Conservation (phyloP, 768 basidiomycete species). For the Rhodotorula toruloides region DNA sequence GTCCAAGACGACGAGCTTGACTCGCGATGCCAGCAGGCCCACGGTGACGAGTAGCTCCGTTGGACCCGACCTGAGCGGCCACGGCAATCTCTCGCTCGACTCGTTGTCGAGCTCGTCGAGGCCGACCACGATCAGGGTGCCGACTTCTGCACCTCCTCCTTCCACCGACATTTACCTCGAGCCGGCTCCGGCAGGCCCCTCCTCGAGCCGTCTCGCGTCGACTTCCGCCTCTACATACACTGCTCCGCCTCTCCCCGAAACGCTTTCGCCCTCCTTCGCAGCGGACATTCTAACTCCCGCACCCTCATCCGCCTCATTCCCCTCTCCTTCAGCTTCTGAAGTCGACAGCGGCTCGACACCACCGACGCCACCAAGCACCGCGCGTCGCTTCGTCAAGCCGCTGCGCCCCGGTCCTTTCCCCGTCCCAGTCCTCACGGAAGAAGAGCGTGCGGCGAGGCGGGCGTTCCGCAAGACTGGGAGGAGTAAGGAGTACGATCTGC, state of each 20-base stretch:
- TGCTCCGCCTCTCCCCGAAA: neutral
- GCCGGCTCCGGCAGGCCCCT: neutral
- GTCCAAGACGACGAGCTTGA: neutral
- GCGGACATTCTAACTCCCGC: too few species aligned
- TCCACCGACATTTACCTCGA: neutral
- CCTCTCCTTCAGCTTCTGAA: neutral
- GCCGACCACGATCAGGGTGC: neutral
- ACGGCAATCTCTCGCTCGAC: neutral
- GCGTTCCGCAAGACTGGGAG: neutral
- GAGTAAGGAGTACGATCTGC: neutral
- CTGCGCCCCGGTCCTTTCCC: neutral
- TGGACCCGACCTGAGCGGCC: neutral
- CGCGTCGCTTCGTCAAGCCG: neutral
- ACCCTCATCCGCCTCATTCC: neutral
- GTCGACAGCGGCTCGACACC: neutral
- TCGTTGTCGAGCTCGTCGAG: neutral
- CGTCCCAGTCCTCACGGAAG: neutral
- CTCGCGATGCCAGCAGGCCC: too few species aligned
- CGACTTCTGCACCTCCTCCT: neutral
- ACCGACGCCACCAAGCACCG: neutral
- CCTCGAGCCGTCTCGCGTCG: neutral
- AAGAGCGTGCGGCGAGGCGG: conserved; percentile 2
- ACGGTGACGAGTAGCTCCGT: neutral
- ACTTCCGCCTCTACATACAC: too few species aligned
- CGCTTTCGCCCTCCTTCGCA: neutral